Base-by-base conservation (phyloP, 1,139 yeast genomes). In the Hansenula anomala region DNA sequence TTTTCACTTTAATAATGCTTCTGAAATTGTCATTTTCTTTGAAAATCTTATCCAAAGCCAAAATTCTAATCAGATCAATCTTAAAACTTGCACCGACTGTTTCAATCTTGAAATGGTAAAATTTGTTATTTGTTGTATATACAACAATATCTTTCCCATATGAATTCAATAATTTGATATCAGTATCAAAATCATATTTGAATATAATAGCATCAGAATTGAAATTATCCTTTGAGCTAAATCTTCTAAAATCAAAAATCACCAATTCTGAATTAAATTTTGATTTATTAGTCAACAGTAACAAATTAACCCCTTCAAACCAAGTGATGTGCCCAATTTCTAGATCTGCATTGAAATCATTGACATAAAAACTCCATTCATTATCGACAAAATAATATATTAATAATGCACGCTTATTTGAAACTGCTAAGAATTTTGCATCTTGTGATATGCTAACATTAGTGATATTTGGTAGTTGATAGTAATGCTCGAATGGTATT, bases 351-450 rank as follows among this genome's bases (percentile, higher is more conserved):
- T 46, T 46, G 30, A 47, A 56, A 23, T 51, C 56, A 37, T 56
- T 51, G 26, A 51, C 55, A 35, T 65, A 55, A 27, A 50, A 48
- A 41, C 60, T 61, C 71, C 71, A 67, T 27, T 47, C 50, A 27
- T 53, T 49, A 2, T 51, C 51, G 7, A 41, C 15, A 14, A 54
- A 37, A 22, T 59, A 55, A 41, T 60, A 61, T 4, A 64, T 40
- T 20, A 61, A 35, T 4, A 66, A 54, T 34, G 61, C 60, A 16
- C 44, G 48, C 16, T 51, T 48, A 6, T 69, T 70, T 12, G 65
- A 56, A 10, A 66, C 33, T 27, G 69, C 67, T 5, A 66, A 45
- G 34, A 45, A 50, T 29, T 55, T 52, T 2, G 68, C 70, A 48
- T 64, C 65, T 34, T 56, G 59, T 30, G 66, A 61, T 4, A 59